phyloP scores from a whole-genome alignment of 305 asterid species.

The Solanum hybrid region DNA sequence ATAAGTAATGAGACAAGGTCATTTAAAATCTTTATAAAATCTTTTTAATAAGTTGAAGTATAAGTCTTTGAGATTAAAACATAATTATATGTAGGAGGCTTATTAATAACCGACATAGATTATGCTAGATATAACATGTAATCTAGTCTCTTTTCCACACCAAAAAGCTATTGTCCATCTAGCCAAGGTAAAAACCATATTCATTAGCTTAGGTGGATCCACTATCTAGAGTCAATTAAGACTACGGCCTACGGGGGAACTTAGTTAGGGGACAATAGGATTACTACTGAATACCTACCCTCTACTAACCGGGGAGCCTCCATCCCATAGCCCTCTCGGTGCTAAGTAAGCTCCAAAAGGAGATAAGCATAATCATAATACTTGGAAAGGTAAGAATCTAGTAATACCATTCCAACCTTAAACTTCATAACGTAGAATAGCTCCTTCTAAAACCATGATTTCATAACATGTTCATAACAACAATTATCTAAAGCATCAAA shows the following conservation, averaged over 20 bases:
- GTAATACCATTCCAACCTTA: neutral
- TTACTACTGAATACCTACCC: neutral
- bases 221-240: neutral
- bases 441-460: neutral
- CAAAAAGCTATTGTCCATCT: neutral
- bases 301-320: neutral
- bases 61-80: neutral
- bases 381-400: neutral
- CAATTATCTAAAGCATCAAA: neutral
- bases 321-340: neutral
- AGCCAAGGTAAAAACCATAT: neutral
- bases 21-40: no score
- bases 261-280: neutral
- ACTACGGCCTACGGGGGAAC: neutral
- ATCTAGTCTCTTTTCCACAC: neutral
- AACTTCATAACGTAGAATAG: neutral
- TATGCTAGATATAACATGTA: neutral
- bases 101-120: neutral
- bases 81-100: neutral
- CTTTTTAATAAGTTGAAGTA: neutral
- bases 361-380: neutral
- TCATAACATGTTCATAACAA: neutral
- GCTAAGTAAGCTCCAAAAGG: neutral
- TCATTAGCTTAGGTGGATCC: neutral
- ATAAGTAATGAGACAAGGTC: neutral